Evolutionary conservation across 768 basidiomycete species (phyloP), one percentile per base, ranked within the genome.

Genomic region (Mycena vulgaris): DNA sequence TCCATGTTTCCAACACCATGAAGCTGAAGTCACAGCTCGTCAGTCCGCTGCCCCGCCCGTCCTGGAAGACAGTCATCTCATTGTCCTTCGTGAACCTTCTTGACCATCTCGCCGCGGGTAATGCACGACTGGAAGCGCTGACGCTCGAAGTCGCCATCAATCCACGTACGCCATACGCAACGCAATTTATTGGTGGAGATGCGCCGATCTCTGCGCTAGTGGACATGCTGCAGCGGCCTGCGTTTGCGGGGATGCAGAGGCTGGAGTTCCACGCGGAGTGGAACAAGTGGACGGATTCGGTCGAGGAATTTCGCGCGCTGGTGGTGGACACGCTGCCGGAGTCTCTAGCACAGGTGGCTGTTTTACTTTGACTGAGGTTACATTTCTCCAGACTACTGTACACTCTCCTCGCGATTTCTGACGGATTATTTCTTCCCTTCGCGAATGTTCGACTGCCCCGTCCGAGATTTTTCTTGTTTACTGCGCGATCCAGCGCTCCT

Each of bases 401-500:
- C 30, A 53, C 33, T 53, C 30, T 53, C 51, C 51, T 53, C 51
- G 51, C 51, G 19, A 33, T 53, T 53, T 53, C 51, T 42, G 42
- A 53, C 51, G 51, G 31, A 53, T 53, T 53, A 53, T 53, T 53
- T 33, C 51, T 53, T 53, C 51, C 51, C 17, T 53, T 53, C 51
- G 51, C 51, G 51, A 53, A 53, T 53, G 30, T 53, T 53, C 28
- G 51, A 33, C 51, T 31, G 16, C 51, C 51, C 51, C 31, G 51
- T 53, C 30, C 51, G 30, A 53, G 51, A 33, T 53, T 53, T 53
- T 53, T 53, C 51, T 53, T 53, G 51, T 53, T 53, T 53, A 53
- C 51, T 53, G 51, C 51, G 30, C 51, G 31, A 53, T 53, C 30
- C 51, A 53, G 30, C 31, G 51, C 51, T 31, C 30, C 51, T 53